phyloP scores from a whole-genome alignment of 805 yeast genomes.

The Kodamaea fukazawae region DNA sequence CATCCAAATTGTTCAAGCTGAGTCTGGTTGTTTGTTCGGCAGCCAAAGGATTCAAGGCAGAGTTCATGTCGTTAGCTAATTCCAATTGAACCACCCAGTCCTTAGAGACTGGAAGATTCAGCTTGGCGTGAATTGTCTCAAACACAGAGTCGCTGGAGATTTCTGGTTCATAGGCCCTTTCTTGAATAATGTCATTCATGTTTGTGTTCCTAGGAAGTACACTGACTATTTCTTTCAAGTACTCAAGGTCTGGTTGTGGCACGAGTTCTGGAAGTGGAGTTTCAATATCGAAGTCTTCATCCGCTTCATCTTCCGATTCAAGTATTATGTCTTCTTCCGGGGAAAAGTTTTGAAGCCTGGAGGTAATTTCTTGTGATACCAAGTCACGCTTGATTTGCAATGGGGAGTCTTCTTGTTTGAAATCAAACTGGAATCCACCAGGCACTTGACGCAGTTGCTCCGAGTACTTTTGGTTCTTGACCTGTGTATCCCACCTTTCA shows the following conservation, averaged over 20 bases:
- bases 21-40: slow-evolving; percentile 15
- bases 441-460: slow-evolving; percentile 33
- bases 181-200: slow-evolving; percentile 46
- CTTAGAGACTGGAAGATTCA: slow-evolving; percentile 48
- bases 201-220: slow-evolving; percentile 28
- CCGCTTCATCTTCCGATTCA: slow-evolving; percentile 20
- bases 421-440: slow-evolving; percentile 32
- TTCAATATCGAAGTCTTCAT: not conserved
- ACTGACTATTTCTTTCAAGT: slow-evolving; percentile 34
- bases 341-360: slow-evolving; percentile 15
- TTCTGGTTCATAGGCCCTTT: slow-evolving; percentile 73
- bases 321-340: slow-evolving; percentile 33
- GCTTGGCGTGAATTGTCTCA: slow-evolving; percentile 37
- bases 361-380: slow-evolving; percentile 14
- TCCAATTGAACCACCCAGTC: slow-evolving; percentile 67
- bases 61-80: slow-evolving; percentile 45
- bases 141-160: slow-evolving; percentile 35
- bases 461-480: slow-evolving; percentile 33
- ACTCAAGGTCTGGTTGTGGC: slow-evolving; percentile 22
- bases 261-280: not conserved
- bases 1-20: slow-evolving; percentile 41
- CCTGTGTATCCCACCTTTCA: slow-evolving; percentile 28
- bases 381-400: slow-evolving; percentile 28
- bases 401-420: slow-evolving; percentile 16
- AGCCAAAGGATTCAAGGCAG: slow-evolving; percentile 37